Base-by-base conservation (phyloP, 1,284 basidiomycete genomes). In the Fomitopsis pinicola region DNA sequence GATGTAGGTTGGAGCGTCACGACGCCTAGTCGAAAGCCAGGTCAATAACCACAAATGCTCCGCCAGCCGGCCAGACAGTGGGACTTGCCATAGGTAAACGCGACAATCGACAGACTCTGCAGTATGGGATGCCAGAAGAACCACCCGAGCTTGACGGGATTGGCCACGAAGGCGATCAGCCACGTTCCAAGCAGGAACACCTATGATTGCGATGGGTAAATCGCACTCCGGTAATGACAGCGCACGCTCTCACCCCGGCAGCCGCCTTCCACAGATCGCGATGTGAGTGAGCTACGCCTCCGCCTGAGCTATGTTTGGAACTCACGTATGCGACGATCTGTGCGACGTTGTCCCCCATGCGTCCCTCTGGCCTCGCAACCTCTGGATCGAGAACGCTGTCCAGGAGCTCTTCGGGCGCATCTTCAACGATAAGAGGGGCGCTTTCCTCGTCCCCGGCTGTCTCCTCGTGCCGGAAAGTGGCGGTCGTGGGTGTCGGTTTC, bases 1-100 rank as follows among this genome's bases (percentile, higher is more conserved):
- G 83, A 81, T 1, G 89, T 90, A 0, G 89, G 87, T 68, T 92
- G 89, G 7, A 92, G 82, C n/a, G 87, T 89, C 63, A 88, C 63
- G 55, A 91, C 82, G n/a, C 85, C 88, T 55, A 38, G 22, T 38
- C 35, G 14, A 28, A 2, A 52, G 42, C 35, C 30, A n/a, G 9
- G 38, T 40, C 38, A 38, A 62, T 38, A 17, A 19, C 10, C 35
- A 15, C 33, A 33, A 22, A 48, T 36, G 38, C 38, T 3, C 14
- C 2, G 9, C 38, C 38, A 40, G 10, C 1, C 1, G 6, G 1
- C 0, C 35, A 36, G 6, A 12, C 9, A 3, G 7, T 22, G 52
- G 33, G 36, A 14, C 76, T 28, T 62, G 87, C 89, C 86, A 67
- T 84, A 88, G 2, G 82, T 82, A 69, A 90, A 82, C 30, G 79